A percentile compares a stretch with the other conserved stretches of the same genome.
phyloP scores from a whole-genome alignment of 2,329 filamentous ascomycete genomes.

The Ascochyta koolunga region DNA sequence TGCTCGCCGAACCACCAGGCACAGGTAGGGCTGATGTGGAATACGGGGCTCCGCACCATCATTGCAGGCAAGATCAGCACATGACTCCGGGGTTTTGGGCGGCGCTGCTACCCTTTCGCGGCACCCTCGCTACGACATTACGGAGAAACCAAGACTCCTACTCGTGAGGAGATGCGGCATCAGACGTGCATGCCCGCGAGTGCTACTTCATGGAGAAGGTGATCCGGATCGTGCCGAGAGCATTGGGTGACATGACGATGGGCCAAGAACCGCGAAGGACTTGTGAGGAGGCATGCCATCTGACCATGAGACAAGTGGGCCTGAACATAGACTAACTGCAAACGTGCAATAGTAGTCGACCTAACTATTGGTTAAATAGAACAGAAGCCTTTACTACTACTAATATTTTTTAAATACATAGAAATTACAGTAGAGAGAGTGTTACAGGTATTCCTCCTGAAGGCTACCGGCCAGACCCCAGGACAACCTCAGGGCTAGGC shows the following conservation, averaged over 20 bases:
- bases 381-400: too few relatives aligned
- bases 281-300: not conserved
- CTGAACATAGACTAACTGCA: too few relatives aligned
- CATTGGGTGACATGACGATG: conserved; percentile 1
- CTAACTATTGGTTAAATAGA: too few relatives aligned
- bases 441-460: too few relatives aligned
- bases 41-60: conserved; percentile 33
- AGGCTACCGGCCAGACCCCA: too few relatives aligned
- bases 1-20: conserved; percentile 33
- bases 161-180: not conserved
- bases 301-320: too few relatives aligned
- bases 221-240: conserved; percentile 9
- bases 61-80: conserved; percentile 20
- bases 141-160: conserved; percentile 27
- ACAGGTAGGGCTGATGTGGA: conserved; percentile 16
- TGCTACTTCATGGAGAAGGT: conserved; percentile 11
- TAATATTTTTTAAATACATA: too few relatives aligned
- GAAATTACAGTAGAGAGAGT: too few relatives aligned
- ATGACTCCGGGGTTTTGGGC: conserved; percentile 30
- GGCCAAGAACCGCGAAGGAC: conserved; percentile 2
- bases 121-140: conserved; percentile 3
- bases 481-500: too few relatives aligned
- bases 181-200: not conserved
- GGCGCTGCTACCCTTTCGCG: conserved; percentile 17
- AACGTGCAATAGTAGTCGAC: too few relatives aligned